Evolutionary conservation across 2,329 filamentous ascomycete genomes (phyloP), one percentile per base, ranked within the genome.

Genomic region (Pezicula radicicola): DNA sequence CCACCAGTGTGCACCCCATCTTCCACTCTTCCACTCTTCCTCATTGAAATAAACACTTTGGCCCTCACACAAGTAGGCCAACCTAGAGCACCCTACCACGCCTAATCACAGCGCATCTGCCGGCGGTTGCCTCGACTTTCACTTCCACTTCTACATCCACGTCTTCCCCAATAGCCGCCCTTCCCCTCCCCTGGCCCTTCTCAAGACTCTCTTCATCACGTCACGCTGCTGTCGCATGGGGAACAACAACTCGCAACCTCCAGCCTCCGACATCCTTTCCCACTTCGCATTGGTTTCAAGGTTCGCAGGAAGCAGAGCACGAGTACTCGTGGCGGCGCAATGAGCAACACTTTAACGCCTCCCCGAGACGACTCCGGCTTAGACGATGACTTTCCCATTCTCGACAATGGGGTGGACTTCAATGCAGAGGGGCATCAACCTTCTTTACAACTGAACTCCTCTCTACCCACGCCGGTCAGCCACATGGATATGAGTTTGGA

Each of bases 331-430:
- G 42, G 18, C 19, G 54, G 48, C 50, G 58, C 51, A 54, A 66
- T 66, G 62, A 54, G 56, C 48, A 52, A 57, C 53, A 59, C 58
- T 19, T 50, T 60, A 35, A 62, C 60, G 51, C 60, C 60, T 39
- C 58, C 57, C 12, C 55, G 55, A 48, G 60, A 60, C 49, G 33
- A 55, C 49, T 58, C 57, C 35, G 33, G 53, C 50, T 21, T 30
- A 16, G n/a, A n/a, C 27, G 9, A n/a, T 27, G 57, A 60, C 46
- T 40, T 51, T 43, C 48, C 41, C 33, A 53, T 51, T 43, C 46
- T 51, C 43, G 43, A 58, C 30, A 52, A 54, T 51, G 55, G 50
- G 36, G 48, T 55, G 10, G 30, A 7, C 13, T 48, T 19, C 45
- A 30, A 45, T 33, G n/a, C 37, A 16, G 30, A 15, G 6, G 39